Evolutionary conservation across 371 early-diverging fungal species (phyloP), one percentile per base, ranked within the genome.

Genomic region (Apophysomyces ossiformis): DNA sequence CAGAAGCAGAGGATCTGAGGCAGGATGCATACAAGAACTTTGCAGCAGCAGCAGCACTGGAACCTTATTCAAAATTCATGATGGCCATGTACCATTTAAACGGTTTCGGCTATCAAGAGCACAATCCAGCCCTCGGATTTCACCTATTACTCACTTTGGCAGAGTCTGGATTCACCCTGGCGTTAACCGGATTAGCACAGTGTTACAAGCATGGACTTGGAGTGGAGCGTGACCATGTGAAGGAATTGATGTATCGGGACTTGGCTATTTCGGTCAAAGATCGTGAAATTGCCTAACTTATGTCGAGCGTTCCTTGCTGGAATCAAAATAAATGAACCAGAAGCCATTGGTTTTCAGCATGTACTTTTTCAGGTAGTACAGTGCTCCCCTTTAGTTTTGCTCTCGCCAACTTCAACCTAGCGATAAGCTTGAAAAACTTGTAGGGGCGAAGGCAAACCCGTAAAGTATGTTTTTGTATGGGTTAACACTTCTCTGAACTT

Each of bases 201-300:
- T 74, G 74, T 37, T 72, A 80, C 56, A 79, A 83, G 57, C 66
- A 76, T 50, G 81, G 79, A 8, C 63, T 77, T 58, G 75, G 74
- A 7, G 74, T 79, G 9, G 62, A 63, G 41, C 68, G 68, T 43
- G 68, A 69, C 59, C 58, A 74, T 54, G 70, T 60, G 36, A 60
- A 66, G 12, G 80, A 80, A 4, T 36, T 74, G 16, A 32, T 58
- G 56, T 72, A 83, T 65, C 78, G 78, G 46, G 76, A 76, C 45
- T 63, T 74, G 11, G 80, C 83, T 1, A 76, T 72, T 4, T 57
- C 36, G 8, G 45, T 63, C 16, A 69, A 65, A 37, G 68, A 61
- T 18, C 50, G 21, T 18, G 9, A 21, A 18, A 15, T 9, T 18
- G 21, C 21, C 21, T 26, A 26, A 26, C 26, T 26, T 26, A 26